Percentiles rank a stretch among this genome's conserved stretches.
These are phyloP conservation scores for Leccinum broughii DNA, from an alignment of 768 basidiomycete genomes.

Conservation along the genomic window DNA sequence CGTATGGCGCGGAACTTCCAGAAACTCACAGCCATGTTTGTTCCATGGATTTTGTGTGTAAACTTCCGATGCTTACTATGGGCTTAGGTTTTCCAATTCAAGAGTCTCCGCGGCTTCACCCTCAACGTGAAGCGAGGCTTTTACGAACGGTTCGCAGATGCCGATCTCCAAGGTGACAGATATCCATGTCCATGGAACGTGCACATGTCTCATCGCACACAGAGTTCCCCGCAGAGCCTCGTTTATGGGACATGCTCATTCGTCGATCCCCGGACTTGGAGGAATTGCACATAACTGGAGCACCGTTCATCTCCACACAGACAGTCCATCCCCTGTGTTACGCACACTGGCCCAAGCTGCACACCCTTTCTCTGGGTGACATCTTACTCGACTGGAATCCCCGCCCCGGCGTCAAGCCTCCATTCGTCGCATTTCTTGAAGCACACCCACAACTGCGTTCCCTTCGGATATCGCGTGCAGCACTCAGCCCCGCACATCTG, in stretches of 20 bases:
- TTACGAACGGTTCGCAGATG: conserved; percentile 57
- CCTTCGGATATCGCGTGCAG: conserved; percentile 53
- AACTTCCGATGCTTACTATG: background rate
- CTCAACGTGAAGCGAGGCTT: conserved; percentile 61
- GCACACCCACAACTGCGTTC: conserved; percentile 55
- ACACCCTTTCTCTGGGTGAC: conserved; percentile 62
- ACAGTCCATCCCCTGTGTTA: conserved; percentile 51
- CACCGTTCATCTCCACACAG: conserved; percentile 40
- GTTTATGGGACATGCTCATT: conserved; percentile 72
- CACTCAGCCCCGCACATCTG: conserved; percentile 54
- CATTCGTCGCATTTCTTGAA: conserved; percentile 69
- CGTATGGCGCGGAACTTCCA: conserved; percentile 62
- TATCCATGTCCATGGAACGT: background rate
- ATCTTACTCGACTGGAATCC: conserved; percentile 58
- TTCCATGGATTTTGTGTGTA: conserved; percentile 10
- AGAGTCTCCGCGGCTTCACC: conserved; percentile 60
- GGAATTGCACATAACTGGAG: conserved; percentile 50
- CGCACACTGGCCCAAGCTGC: conserved; percentile 69
- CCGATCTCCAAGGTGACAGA: conserved; percentile 52
- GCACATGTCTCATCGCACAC: conserved; percentile 5
- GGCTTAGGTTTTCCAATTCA: conserved; percentile 66
- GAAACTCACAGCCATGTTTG: conserved; percentile 61
- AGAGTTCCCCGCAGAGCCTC: conserved; percentile 28
- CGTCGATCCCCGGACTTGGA: conserved; percentile 63
- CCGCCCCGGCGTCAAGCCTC: conserved; percentile 46